phyloP scores from a whole-genome alignment of 75 land plant genomes.

The Sequoia sempervirens region DNA sequence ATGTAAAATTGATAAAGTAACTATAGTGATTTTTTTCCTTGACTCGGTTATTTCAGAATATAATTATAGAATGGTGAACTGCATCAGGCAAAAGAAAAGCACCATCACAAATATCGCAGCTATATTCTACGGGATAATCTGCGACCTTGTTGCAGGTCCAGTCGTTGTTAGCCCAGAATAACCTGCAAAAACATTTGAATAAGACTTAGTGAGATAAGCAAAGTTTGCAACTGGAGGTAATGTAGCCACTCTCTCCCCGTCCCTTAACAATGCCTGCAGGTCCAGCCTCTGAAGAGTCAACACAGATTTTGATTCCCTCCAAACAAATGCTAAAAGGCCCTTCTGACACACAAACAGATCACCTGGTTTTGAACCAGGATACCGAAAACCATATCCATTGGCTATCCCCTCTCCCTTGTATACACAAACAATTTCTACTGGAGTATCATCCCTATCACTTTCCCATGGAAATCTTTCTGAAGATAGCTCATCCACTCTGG shows the following conservation, averaged over 20 bases:
- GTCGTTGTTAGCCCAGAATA: slow-evolving; percentile 29
- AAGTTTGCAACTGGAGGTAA: slow-evolving; percentile 78
- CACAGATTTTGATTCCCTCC: slow-evolving; percentile 75
- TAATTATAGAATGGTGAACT: neutral
- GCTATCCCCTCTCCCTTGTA: slow-evolving; percentile 88
- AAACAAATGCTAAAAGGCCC: slow-evolving; percentile 75
- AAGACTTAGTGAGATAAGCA: slow-evolving; percentile 81
- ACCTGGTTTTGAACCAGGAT: slow-evolving; percentile 94
- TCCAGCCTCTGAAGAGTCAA: slow-evolving; percentile 73
- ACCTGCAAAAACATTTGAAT: slow-evolving; percentile 81
- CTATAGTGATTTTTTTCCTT: neutral
- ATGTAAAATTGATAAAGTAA: neutral
- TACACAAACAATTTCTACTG: slow-evolving; percentile 39
- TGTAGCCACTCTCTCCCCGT: slow-evolving; percentile 72
- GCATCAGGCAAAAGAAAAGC: neutral
- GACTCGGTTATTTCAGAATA: neutral
- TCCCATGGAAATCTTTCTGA: slow-evolving; percentile 69
- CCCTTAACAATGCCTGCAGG: slow-evolving; percentile 56
- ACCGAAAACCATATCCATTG: slow-evolving; percentile 92
- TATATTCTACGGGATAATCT: neutral
- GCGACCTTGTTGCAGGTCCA: slow-evolving; percentile 32
- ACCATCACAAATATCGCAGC: neutral
- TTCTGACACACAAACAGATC: slow-evolving; percentile 56
- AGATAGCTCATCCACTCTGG: slow-evolving; percentile 57
- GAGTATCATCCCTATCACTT: slow-evolving; percentile 33